These are phyloP conservation scores for Rosa multiflora DNA, from an alignment of 306 rosid species.

Conservation along the genomic window DNA sequence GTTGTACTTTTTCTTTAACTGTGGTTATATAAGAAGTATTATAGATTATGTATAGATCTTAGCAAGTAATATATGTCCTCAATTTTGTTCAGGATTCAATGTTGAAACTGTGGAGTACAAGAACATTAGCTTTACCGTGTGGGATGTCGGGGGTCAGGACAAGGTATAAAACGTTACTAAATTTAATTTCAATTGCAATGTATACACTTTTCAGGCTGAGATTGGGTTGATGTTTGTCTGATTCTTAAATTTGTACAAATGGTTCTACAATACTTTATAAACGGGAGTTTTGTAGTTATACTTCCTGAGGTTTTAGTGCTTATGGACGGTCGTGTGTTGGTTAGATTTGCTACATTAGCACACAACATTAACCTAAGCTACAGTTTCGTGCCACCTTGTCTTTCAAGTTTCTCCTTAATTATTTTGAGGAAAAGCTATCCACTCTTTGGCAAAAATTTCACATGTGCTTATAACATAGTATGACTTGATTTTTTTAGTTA, in stretches of 20 bases:
- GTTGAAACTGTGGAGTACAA: slow-evolving; percentile 76
- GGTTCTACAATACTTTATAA: background rate
- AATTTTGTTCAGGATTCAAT: slow-evolving; percentile 49
- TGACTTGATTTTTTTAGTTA: background rate
- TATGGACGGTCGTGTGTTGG: slow-evolving; percentile 48
- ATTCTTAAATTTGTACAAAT: background rate
- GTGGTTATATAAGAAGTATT: background rate
- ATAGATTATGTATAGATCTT: background rate
- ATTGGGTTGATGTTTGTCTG: background rate
- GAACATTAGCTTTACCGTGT: slow-evolving; percentile 70
- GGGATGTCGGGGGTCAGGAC: slow-evolving; percentile 86
- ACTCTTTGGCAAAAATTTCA: slow-evolving; percentile 6
- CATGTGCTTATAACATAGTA: background rate
- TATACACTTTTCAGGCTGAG: background rate
- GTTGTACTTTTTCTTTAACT: background rate
- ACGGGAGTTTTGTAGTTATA: background rate
- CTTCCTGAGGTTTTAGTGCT: slow-evolving; percentile 22
- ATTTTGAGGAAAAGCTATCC: slow-evolving; percentile 21
- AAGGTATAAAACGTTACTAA: slow-evolving; percentile 43
- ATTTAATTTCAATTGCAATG: background rate
- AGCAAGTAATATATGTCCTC: background rate
- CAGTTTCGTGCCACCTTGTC: slow-evolving; percentile 31
- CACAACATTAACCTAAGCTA: slow-evolving; percentile 39
- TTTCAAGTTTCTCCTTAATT: slow-evolving; percentile 29
- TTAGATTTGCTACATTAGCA: slow-evolving; percentile 32